Base-by-base conservation (phyloP, 202 grass and related monocot species). In the Setaria italica region DNA sequence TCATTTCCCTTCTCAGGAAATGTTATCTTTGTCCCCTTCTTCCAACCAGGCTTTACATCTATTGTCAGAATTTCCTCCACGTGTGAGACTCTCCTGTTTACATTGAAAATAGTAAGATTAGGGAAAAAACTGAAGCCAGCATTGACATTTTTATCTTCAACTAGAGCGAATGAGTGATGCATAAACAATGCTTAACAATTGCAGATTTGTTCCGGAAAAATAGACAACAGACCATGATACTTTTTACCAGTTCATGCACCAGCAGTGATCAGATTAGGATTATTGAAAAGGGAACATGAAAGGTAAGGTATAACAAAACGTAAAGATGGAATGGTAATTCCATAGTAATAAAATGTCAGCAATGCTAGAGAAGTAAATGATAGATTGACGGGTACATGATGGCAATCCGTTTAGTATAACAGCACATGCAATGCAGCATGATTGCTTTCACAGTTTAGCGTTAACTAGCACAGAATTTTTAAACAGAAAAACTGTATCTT, bases 1-100 rank as follows among this genome's bases (percentile, higher is more conserved):
- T 94, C 90, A 87, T 99, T 92, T 51, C 97, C 97, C 87, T 99
- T 99, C 21, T 92, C 85, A 33, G 85, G 90, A 54, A 97, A 99
- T 17, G 90, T 94, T 80, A 99, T 89, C 83, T 91, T 97, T 4
- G 97, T 99, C 16, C 97, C 97, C 82, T 94, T 97, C 78, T 97
- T 97, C 97, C 94, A 99, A 70, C 94, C 97, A 7, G 92, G 87
- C 77, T 94, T 97, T 76, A 99, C 83, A 62, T 99, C 70, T 81
- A 99, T 99, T 4, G 90, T 91, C 72, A 99, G 34, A 82, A 97
- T 99, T 86, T 99, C 97, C 71, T 99, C 94, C 45, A 85, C 51
- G 12, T 91, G 80, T 33, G 87, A 88, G 39, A 60, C 78, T 83
- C 87, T 97, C 94, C 97, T 99, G 87, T 62, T 62, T 21, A 25